Percentiles rank a stretch among this genome's conserved stretches.
These are phyloP conservation scores for Leccinum imitatum DNA, from an alignment of 768 basidiomycete genomes.

Conservation along the genomic window DNA sequence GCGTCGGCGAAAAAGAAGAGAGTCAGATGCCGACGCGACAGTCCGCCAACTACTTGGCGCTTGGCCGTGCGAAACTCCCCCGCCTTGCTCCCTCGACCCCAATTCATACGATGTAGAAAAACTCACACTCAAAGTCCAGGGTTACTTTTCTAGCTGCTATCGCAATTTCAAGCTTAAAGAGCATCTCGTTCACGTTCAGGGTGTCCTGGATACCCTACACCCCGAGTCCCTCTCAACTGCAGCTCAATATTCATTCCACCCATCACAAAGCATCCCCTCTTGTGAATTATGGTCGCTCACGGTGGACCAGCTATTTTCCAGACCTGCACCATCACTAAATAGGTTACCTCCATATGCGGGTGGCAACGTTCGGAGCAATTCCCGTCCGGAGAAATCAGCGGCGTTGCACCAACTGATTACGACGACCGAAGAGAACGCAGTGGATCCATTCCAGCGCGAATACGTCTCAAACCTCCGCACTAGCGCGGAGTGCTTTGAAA, in stretches of 20 bases:
- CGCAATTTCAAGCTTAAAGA: constrained; percentile 14
- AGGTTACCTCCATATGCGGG: neutral
- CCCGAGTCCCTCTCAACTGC: neutral
- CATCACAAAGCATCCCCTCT: neutral
- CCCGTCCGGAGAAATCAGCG: neutral
- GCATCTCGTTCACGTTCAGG: constrained; percentile 8
- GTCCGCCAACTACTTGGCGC: neutral
- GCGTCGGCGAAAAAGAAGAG: constrained; percentile 7
- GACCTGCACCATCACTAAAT: neutral
- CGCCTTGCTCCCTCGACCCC: neutral
- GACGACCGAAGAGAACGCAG: neutral
- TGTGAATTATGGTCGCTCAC: neutral
- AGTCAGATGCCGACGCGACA: constrained; percentile 2
- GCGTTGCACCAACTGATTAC: constrained; percentile 7
- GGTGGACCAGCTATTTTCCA: neutral
- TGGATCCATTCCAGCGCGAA: constrained; percentile 7
- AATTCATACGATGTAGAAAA: constrained; percentile 2
- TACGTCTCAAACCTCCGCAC: constrained; percentile 17
- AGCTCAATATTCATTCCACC: neutral
- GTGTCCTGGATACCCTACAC: neutral
- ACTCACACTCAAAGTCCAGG: neutral
- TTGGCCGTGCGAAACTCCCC: neutral
- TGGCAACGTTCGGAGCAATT: neutral
- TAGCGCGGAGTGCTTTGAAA: constrained; percentile 17
- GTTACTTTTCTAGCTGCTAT: constrained; percentile 17